Evolutionary conservation across 2,329 filamentous ascomycete species (phyloP).

Genomic region (Graphilbum ipis-grandicollis): DNA sequence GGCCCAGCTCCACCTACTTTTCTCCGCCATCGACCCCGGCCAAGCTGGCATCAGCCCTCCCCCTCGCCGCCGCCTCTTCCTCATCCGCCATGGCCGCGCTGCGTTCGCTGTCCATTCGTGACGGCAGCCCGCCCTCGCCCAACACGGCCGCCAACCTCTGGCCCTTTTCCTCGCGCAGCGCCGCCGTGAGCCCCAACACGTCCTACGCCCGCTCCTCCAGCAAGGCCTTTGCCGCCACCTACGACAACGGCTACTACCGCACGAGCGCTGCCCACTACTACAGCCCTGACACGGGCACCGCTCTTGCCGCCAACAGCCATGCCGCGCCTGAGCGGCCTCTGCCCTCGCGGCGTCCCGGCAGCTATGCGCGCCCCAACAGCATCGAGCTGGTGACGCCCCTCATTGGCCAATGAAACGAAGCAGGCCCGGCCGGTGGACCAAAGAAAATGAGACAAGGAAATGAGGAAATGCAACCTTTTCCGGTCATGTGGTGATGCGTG

Average conservation of each 20-base stretch:
- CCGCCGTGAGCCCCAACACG: constrained; percentile 31
- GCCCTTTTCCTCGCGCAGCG: constrained; percentile 34
- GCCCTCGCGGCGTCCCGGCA: constrained; percentile 34
- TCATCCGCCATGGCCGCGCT: constrained; percentile 37
- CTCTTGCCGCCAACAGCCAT: constrained; percentile 8
- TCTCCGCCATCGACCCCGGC: constrained; percentile 30
- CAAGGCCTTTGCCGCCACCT: constrained; percentile 32
- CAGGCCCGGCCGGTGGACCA: too few species aligned
- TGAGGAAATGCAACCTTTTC: too few species aligned
- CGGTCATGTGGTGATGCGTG: too few species aligned
- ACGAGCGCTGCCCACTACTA: constrained; percentile 22
- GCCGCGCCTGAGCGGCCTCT: constrained; percentile 31
- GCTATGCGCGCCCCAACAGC: constrained; percentile 40
- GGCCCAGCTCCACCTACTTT: constrained; percentile 36
- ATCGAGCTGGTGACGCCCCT: constrained; percentile 47
- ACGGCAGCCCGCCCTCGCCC: constrained; percentile 39
- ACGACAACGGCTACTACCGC: constrained; percentile 26
- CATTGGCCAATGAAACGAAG: constrained; percentile 31
- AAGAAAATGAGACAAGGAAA: too few species aligned
- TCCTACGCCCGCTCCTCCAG: constrained; percentile 29
- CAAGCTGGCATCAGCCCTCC: too few species aligned
- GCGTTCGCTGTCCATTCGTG: constrained; percentile 34
- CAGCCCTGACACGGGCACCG: constrained; percentile 13
- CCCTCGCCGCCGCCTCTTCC: constrained; percentile 17
- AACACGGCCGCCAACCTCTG: constrained; percentile 24